Base-by-base conservation (phyloP, 106 monocot species). In the Amphibolis antarctica region DNA sequence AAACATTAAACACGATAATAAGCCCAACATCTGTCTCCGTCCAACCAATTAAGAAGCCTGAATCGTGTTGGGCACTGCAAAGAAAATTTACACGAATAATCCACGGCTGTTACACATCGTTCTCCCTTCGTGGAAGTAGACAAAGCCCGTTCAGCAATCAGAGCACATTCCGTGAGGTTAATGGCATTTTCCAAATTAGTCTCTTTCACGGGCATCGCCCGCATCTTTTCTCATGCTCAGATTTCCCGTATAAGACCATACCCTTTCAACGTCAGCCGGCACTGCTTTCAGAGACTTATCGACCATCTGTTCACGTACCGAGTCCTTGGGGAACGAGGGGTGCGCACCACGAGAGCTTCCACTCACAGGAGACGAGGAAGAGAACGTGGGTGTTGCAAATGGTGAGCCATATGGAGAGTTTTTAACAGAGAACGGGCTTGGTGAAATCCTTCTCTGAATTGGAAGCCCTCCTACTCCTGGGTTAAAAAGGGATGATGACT, bases 371-470 rank as follows among this genome's bases (percentile, higher is more conserved):
- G 80, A 87, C 12, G 86, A 84, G 13, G 86, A 77, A 44, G 78
- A 86, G 60, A 81, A 78, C 3, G 74, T 66, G 0, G 90, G 90
- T 20, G 86, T 98, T 6, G 76, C 84, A 45, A 89, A 86, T 0
- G 94, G 89, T 0, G 94, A 94, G 23, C 75, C 80, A 65, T 85
- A 81, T 2, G 91, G 98, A 0, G 81, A 81, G 63, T 78, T 78
- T 21, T 82, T 80, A 58, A 81, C 77, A 12, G 98, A 88, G 77
- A 99, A 99, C 21, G 98, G 87, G 57, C 91, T 91, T 0, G 91
- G 98, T 5, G 91, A 87, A 53, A 99, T 99, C 64, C 73, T 82
- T 59, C 92, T 99, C 64, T 91, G 98, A 26, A 99, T 62, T 7
- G 91, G 84, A 13, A 91, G 63, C 42, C 82, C 83, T 17, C 88